Percentiles rank a stretch among this genome's conserved stretches.
phyloP scores from a whole-genome alignment of 1,284 basidiomycete species.

The Papiliotrema laurentii region DNA sequence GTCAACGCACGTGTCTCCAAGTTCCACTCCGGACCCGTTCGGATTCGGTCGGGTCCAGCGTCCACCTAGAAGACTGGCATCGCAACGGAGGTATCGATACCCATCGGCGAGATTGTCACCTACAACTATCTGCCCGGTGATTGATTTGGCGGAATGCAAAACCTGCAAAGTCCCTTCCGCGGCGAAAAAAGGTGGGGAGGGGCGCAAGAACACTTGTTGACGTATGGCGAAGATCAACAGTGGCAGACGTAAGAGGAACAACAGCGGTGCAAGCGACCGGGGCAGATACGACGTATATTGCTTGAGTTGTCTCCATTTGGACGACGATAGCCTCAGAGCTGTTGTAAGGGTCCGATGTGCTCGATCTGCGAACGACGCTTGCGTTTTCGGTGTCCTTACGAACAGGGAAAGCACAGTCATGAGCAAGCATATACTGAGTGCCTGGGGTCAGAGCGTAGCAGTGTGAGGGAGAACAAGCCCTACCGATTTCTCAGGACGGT shows the following conservation, averaged over 20 bases:
- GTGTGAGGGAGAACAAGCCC: slow-evolving; percentile 4
- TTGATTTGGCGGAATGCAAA: slow-evolving; percentile 63
- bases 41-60: slow-evolving; percentile 60
- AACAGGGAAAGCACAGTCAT: slow-evolving; percentile 24
- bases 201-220: slow-evolving; percentile 30
- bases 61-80: slow-evolving; percentile 83
- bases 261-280: slow-evolving; percentile 16
- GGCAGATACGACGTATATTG: slow-evolving; percentile 16
- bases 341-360: slow-evolving; percentile 7
- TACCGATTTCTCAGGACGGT: slow-evolving; percentile 27
- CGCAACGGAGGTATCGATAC: slow-evolving; percentile 74
- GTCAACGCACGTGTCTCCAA: slow-evolving; percentile 53
- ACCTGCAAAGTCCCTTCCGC: slow-evolving; percentile 58
- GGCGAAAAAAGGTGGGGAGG: slow-evolving; percentile 53
- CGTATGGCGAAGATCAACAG: slow-evolving; percentile 27
- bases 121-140: slow-evolving; percentile 71
- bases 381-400: slow-evolving; percentile 12
- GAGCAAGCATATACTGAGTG: slow-evolving; percentile 27
- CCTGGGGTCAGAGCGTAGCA: slow-evolving; percentile 21
- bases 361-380: slow-evolving; percentile 9
- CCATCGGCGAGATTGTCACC: slow-evolving; percentile 62
- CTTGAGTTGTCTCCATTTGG: background rate
- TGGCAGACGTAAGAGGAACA: slow-evolving; percentile 29
- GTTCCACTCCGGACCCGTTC: slow-evolving; percentile 45
- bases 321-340: slow-evolving; percentile 5